Base-by-base conservation (phyloP, 345 rosid genomes). In the Raphanus sativus region DNA sequence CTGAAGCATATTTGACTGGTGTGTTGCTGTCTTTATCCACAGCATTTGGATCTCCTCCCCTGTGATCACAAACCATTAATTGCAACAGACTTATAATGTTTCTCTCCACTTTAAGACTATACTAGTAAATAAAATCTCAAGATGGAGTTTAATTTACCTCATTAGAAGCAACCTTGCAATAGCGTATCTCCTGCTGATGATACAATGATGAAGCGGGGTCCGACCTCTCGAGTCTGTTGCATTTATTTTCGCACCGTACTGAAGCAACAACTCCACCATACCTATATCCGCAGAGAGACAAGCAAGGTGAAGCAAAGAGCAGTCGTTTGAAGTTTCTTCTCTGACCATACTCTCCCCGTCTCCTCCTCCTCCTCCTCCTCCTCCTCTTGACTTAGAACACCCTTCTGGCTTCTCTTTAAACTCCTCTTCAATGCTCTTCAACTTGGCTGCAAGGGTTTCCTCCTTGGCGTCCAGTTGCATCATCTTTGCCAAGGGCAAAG, bases 291-390 rank as follows among this genome's bases (percentile, higher is more conserved):
- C 87, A 78, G 83, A 82, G 67, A 89, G 83, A 82, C 96, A 91
- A 69, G 96, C 93, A 7, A 89, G 88, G 80, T 91, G 96, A 85
- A 91, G 93, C 77, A 91, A 76, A 26, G 91, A 86, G 75, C 91
- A 89, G 17, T 85, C 83, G 58, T 80, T 85, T 60, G 86, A 77
- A 59, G 78, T 75, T 21, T 89, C 89, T 67, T 81, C 80, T 71
- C 75, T 66, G 54, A 77, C 67, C 64, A 64, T 80, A 78, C 81
- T 85, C 58, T 81, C 86, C 28, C 38, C 72, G 24, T 69, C 74
- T 36, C 76, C 69, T 36, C 71, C 29, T 48, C 70, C 29, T 48
- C 70, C 29, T 48, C 70, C 74, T 36, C 76, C 69, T 36, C 71
- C 29, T 48, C 70, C 29, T 48, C 70, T 67, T 16, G 85, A 69